Conservation (phyloP, 2,329 filamentous ascomycete genomes). For the Microcyclospora tardicrescens region DNA sequence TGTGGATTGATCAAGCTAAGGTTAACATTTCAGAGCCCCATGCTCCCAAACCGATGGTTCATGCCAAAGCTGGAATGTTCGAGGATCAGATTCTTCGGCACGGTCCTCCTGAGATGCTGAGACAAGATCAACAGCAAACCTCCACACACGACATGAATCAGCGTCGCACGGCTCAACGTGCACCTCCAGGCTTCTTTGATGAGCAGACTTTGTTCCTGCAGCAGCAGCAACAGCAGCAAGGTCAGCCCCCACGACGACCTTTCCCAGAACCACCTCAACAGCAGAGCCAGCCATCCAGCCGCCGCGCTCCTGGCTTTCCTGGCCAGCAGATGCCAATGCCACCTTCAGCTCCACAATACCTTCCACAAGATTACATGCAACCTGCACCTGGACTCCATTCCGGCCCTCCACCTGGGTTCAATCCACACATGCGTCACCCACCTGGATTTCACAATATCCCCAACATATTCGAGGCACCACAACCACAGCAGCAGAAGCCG, state of each 20-base stretch:
- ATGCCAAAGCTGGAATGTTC: conserved; percentile 22
- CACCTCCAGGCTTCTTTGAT: conserved; percentile 23
- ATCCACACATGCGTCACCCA: conserved; percentile 19
- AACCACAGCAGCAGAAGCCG: conserved; percentile 4
- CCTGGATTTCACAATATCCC: conserved; percentile 18
- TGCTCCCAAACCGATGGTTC: conserved; percentile 24
- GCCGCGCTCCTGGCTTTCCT: conserved; percentile 15
- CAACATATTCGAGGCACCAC: conserved; percentile 18
- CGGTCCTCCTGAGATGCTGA: conserved; percentile 11
- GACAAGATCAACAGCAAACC: conserved; percentile 9
- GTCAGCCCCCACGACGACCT: conserved; percentile 13
- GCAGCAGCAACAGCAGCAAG: conserved; percentile 18
- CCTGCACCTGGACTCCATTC: conserved; percentile 4
- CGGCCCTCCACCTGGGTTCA: conserved; percentile 20
- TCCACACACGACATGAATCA: conserved; percentile 8
- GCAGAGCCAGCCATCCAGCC: conserved; percentile 10
- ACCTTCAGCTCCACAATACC: conserved; percentile 4
- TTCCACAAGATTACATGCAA: conserved; percentile 13
- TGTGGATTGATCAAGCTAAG: conserved; percentile 21
- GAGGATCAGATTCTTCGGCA: conserved; percentile 23
- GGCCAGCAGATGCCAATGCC: conserved; percentile 16
- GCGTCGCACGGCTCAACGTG: conserved; percentile 17
- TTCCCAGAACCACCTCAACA: conserved; percentile 14
- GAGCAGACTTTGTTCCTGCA: conserved; percentile 18
- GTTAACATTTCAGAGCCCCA: conserved; percentile 18